Percentiles rank a stretch among this genome's conserved stretches.
Evolutionary conservation across 345 rosid genomes (phyloP).

Genomic region (Brassica carinata): DNA sequence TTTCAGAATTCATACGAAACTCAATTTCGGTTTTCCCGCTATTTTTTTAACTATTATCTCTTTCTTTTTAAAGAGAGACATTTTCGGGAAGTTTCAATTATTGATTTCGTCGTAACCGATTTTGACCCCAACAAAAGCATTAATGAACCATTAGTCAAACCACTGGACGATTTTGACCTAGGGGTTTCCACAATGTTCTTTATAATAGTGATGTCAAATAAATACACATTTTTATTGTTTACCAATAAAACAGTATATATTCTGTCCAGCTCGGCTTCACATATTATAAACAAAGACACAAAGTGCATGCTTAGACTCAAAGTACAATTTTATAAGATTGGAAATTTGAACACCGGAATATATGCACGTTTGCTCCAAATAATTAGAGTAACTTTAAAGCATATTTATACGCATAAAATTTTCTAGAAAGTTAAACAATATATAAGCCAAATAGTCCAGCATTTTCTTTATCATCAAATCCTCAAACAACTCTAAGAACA

Average conservation of each 20-base stretch:
- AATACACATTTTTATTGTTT: neutral
- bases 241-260: neutral
- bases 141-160: no score
- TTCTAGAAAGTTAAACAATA: slow-evolving; percentile 34
- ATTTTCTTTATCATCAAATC: slow-evolving; percentile 26
- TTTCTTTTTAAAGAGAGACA: no score
- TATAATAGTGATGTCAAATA: slow-evolving; percentile 9
- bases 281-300: slow-evolving; percentile 33
- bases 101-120: no score
- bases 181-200: neutral
- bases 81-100: no score
- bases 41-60: no score
- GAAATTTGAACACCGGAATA: slow-evolving; percentile 38
- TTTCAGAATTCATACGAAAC: no score
- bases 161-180: no score
- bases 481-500: slow-evolving; percentile 16
- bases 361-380: slow-evolving; percentile 50
- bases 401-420: slow-evolving; percentile 35
- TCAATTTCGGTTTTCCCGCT: no score
- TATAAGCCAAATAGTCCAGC: slow-evolving; percentile 22
- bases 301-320: slow-evolving; percentile 39
- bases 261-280: slow-evolving; percentile 6
- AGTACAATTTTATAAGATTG: slow-evolving; percentile 17
- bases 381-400: slow-evolving; percentile 76
- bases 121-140: no score